phyloP scores from a whole-genome alignment of 2,329 filamentous ascomycete species.

The Fusarium domesticum region DNA sequence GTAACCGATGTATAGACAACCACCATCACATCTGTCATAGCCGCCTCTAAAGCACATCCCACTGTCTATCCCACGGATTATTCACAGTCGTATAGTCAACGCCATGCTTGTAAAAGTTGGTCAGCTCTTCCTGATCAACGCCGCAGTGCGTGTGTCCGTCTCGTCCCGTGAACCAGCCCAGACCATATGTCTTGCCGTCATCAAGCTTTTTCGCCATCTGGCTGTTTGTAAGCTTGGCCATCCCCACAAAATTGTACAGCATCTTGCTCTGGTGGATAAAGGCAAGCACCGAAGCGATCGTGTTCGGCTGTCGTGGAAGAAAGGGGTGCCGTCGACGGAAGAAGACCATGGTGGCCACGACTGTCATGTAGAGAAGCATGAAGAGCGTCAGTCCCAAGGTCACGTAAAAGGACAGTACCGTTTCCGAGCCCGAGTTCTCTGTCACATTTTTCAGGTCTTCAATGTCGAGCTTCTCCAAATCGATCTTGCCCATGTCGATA shows the following conservation, averaged over 20 bases:
- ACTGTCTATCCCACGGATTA: slow-evolving; percentile 49
- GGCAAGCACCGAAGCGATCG: slow-evolving; percentile 71
- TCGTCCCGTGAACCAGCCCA: slow-evolving; percentile 73
- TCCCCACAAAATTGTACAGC: slow-evolving; percentile 72
- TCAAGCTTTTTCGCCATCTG: slow-evolving; percentile 62
- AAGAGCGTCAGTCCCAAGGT: slow-evolving; percentile 59
- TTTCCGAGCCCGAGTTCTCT: slow-evolving; percentile 56
- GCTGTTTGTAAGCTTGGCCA: slow-evolving; percentile 57
- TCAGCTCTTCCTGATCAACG: slow-evolving; percentile 72
- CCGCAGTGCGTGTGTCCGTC: slow-evolving; percentile 74
- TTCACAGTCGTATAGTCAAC: slow-evolving; percentile 47
- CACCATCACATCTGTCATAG: background rate
- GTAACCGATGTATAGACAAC: background rate
- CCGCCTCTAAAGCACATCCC: slow-evolving; percentile 35
- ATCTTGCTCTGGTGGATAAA: slow-evolving; percentile 81
- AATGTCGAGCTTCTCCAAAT: slow-evolving; percentile 6
- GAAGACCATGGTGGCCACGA: slow-evolving; percentile 60
- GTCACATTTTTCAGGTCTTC: slow-evolving; percentile 17
- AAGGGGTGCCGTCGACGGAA: slow-evolving; percentile 64
- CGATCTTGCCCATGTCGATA: slow-evolving; percentile 30
- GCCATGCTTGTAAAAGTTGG: slow-evolving; percentile 63
- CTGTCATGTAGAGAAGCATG: slow-evolving; percentile 64
- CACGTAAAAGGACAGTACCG: slow-evolving; percentile 61
- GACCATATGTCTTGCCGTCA: slow-evolving; percentile 61
- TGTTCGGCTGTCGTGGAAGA: slow-evolving; percentile 73